A percentile compares a stretch with the other conserved stretches of the same genome.
Conservation (phyloP, 306 rosid genomes). For the Pterocarpus macrocarpus region DNA sequence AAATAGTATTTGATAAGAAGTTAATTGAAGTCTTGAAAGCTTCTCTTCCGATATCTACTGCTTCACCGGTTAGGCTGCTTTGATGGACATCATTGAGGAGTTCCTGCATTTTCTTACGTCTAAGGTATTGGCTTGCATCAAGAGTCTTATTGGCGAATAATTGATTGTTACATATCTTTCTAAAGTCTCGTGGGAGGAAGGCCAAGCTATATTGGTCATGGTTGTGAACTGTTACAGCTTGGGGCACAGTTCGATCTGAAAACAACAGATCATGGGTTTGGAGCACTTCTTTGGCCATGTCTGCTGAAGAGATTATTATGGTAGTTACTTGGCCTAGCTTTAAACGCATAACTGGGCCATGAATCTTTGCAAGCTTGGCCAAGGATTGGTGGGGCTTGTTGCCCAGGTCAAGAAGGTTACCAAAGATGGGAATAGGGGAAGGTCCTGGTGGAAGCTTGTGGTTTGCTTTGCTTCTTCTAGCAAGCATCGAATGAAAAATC, state of each 20-base stretch:
- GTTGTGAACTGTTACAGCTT: background rate
- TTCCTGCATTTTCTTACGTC: background rate
- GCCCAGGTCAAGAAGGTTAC: conserved; percentile 11
- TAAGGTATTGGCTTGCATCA: background rate
- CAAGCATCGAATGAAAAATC: background rate
- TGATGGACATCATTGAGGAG: background rate
- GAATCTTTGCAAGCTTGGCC: background rate
- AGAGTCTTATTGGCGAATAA: background rate
- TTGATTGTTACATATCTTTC: background rate
- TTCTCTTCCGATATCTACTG: background rate
- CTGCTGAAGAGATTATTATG: conserved; percentile 18
- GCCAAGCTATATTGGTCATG: background rate
- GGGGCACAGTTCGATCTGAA: background rate
- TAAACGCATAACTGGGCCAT: conserved; percentile 4
- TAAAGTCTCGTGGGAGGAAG: background rate
- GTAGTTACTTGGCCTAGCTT: conserved; percentile 17
- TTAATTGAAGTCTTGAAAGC: conserved; percentile 13
- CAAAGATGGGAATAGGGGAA: conserved; percentile 1
- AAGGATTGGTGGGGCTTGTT: background rate
- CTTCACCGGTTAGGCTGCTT: background rate
- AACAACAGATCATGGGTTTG: conserved; percentile 18
- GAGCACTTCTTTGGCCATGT: conserved; percentile 9
- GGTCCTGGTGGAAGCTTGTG: conserved; percentile 28
- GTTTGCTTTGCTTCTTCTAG: background rate
- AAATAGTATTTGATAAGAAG: conserved; percentile 9